These are phyloP conservation scores for Lecanicillium sp. DNA, from an alignment of 2,329 filamentous ascomycete species.

Conservation along the genomic window DNA sequence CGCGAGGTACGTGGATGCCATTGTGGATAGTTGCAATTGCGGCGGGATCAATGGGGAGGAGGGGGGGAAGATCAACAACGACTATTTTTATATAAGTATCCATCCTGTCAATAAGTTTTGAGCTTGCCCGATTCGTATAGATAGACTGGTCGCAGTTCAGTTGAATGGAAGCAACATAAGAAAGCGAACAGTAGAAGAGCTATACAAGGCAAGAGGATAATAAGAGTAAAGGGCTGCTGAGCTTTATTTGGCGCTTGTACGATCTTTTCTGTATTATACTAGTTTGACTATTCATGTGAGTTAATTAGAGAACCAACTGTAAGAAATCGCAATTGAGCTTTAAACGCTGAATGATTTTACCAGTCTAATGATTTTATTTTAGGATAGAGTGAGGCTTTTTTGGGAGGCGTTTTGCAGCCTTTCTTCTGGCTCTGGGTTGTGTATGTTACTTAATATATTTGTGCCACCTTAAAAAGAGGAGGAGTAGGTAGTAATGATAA, in stretches of 20 bases:
- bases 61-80: neutral
- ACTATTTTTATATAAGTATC: slow-evolving; percentile 1
- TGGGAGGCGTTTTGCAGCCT: slow-evolving; percentile 1
- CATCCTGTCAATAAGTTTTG: slow-evolving; percentile 2
- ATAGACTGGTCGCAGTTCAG: neutral
- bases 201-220: neutral
- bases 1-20: neutral
- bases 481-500: neutral
- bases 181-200: slow-evolving; percentile 1
- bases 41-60: slow-evolving; percentile 1
- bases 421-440: slow-evolving; percentile 4
- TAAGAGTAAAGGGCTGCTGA: neutral
- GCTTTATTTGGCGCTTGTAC: neutral
- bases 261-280: slow-evolving; percentile 2
- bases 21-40: slow-evolving; percentile 5
- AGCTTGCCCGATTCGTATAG: neutral
- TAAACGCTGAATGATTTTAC: neutral
- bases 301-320: neutral
- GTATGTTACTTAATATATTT: slow-evolving; percentile 7
- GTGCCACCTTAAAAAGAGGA: slow-evolving; percentile 1
- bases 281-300: slow-evolving; percentile 1
- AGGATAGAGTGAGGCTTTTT: slow-evolving; percentile 6
- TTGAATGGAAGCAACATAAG: neutral
- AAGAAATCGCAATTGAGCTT: slow-evolving; percentile 5
- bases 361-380: slow-evolving; percentile 4